Percentiles rank a stretch among this genome's conserved stretches.
These are phyloP conservation scores for Xeromyces bisporus DNA, from an alignment of 495 filamentous ascomycete species.

Conservation along the genomic window DNA sequence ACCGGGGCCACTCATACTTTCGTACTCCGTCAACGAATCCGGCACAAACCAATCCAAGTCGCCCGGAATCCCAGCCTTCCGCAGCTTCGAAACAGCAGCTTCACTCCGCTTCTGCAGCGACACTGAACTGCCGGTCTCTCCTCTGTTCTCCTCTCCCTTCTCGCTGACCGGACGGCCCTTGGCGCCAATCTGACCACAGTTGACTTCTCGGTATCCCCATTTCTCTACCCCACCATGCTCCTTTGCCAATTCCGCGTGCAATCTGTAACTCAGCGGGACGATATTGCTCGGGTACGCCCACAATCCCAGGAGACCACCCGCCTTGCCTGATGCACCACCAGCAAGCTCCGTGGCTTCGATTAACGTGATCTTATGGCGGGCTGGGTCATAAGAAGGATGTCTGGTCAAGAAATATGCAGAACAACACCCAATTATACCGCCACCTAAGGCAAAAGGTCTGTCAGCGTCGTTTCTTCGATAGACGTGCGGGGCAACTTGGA, in stretches of 20 bases:
- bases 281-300: slow-evolving; percentile 86
- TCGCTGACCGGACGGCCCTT: slow-evolving; percentile 30
- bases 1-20: slow-evolving; percentile 63
- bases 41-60: slow-evolving; percentile 79
- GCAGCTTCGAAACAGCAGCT: slow-evolving; percentile 40
- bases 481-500: slow-evolving; percentile 15
- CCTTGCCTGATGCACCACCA: slow-evolving; percentile 86
- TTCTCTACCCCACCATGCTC: slow-evolving; percentile 64
- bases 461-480: slow-evolving; percentile 6
- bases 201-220: slow-evolving; percentile 79
- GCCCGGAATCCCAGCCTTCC: slow-evolving; percentile 45
- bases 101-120: slow-evolving; percentile 59
- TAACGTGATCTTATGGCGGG: slow-evolving; percentile 63
- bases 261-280: slow-evolving; percentile 69
- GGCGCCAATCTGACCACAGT: slow-evolving; percentile 55
- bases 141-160: slow-evolving; percentile 16
- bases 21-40: slow-evolving; percentile 49
- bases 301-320: slow-evolving; percentile 73
- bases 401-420: slow-evolving; percentile 87
- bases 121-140: slow-evolving; percentile 18
- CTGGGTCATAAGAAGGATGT: slow-evolving; percentile 66
- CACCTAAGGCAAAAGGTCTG: slow-evolving; percentile 36
- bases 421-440: slow-evolving; percentile 87
- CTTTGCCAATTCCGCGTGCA: slow-evolving; percentile 70
- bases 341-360: slow-evolving; percentile 82